A percentile compares a stretch with the other conserved stretches of the same genome.
Evolutionary conservation across 2,329 filamentous ascomycete species (phyloP).

Genomic region (Microdochium paspali): DNA sequence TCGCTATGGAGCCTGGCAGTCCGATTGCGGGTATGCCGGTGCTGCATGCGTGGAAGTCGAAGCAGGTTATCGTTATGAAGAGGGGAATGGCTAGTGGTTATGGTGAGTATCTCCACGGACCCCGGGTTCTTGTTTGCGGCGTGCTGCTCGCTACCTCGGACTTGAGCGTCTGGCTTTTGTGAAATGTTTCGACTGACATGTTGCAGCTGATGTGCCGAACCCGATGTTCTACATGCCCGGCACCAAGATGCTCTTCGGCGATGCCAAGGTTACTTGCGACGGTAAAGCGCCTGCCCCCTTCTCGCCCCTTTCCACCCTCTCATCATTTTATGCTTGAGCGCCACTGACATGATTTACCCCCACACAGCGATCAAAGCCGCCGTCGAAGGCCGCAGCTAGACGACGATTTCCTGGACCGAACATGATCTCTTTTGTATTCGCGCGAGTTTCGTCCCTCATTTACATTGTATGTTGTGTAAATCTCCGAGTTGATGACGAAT

Average conservation of each 20-base stretch:
- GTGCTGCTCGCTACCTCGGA: too few species aligned
- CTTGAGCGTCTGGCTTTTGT: too few species aligned
- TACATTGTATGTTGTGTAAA: too few species aligned
- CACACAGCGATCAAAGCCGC: constrained; percentile 31
- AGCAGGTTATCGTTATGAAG: constrained; percentile 91
- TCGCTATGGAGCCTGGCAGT: constrained; percentile 73
- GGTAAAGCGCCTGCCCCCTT: too few species aligned
- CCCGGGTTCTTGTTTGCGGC: constrained; percentile 1
- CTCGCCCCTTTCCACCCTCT: too few species aligned
- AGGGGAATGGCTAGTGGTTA: constrained; percentile 82
- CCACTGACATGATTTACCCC: too few species aligned
- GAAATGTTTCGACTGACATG: neutral
- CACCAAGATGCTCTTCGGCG: constrained; percentile 86
- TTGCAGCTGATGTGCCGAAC: constrained; percentile 73
- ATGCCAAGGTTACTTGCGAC: constrained; percentile 77
- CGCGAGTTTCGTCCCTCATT: too few species aligned
- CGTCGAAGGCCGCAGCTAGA: constrained; percentile 21
- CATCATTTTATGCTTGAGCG: too few species aligned
- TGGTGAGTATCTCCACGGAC: constrained; percentile 37
- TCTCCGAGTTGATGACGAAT: too few species aligned
- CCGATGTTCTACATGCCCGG: constrained; percentile 90
- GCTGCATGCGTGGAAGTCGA: constrained; percentile 87
- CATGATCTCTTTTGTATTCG: too few species aligned
- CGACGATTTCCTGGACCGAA: too few species aligned
- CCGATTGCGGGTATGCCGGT: constrained; percentile 91